Evolutionary conservation across 2,329 filamentous ascomycete genomes (phyloP).

Genomic region (Fusarium palustre): DNA sequence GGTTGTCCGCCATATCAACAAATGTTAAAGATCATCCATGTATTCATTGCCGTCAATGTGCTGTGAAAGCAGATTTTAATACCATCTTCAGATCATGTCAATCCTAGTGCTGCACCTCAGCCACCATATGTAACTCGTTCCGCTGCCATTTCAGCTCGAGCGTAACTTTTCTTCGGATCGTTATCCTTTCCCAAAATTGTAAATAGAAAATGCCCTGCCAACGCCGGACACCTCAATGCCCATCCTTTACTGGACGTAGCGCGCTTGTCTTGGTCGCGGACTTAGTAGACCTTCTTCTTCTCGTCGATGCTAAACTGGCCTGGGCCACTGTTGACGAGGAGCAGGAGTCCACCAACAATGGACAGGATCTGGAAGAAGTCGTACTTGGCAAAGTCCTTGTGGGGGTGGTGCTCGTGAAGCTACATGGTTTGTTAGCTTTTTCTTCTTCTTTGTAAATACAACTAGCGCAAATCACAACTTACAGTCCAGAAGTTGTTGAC

Average conservation of each 20-base stretch:
- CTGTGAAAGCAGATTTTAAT: slow-evolving; percentile 34
- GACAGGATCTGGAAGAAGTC: slow-evolving; percentile 99
- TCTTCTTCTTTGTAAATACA: neutral
- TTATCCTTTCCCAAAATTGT: slow-evolving; percentile 31
- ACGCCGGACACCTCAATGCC: slow-evolving; percentile 40
- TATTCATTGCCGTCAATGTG: slow-evolving; percentile 39
- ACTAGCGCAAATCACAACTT: slow-evolving; percentile 54
- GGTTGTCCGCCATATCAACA: slow-evolving; percentile 1
- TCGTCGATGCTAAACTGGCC: slow-evolving; percentile 98
- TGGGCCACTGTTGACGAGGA: slow-evolving; percentile 98
- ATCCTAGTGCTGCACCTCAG: slow-evolving; percentile 16
- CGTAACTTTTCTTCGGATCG: slow-evolving; percentile 31
- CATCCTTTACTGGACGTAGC: slow-evolving; percentile 18
- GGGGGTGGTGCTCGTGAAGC: slow-evolving; percentile 97
- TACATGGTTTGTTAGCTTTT: slow-evolving; percentile 52
- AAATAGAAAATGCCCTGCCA: slow-evolving; percentile 41
- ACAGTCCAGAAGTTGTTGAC: slow-evolving; percentile 99
- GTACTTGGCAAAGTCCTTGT: slow-evolving; percentile 99
- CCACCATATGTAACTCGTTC: slow-evolving; percentile 20
- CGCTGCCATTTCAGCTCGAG: slow-evolving; percentile 12
- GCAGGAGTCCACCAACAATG: slow-evolving; percentile 94
- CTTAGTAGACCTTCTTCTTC: slow-evolving; percentile 99
- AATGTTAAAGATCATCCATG: slow-evolving; percentile 30
- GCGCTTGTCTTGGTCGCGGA: slow-evolving; percentile 5
- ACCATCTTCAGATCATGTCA: slow-evolving; percentile 24